Percentiles rank a stretch among this genome's conserved stretches.
Conservation (phyloP, 139 green algal genomes). For the Medakamo hakoo region DNA sequence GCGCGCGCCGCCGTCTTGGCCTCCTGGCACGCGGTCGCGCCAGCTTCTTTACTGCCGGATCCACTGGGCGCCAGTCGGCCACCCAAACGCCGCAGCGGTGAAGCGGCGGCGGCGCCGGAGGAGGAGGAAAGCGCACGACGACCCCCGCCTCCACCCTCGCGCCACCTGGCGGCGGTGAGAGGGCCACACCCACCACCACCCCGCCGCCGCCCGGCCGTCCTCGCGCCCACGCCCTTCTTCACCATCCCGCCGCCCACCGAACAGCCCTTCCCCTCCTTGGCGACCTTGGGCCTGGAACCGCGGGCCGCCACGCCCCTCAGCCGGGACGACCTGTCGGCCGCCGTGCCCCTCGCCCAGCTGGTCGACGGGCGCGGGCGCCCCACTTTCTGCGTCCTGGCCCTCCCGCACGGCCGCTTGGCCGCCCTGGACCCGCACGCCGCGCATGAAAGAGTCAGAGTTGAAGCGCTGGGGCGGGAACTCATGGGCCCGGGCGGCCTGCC, state of each 20-base stretch:
- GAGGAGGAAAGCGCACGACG: too few species aligned
- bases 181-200: not conserved
- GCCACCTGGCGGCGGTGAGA: not conserved
- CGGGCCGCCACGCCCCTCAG: not conserved
- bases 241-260: not conserved
- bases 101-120: too few species aligned
- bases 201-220: too few species aligned
- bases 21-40: not conserved
- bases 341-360: not conserved
- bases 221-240: not conserved
- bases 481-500: not conserved
- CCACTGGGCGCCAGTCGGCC: not conserved
- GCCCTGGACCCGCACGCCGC: not conserved
- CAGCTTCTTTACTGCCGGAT: not conserved
- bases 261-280: not conserved
- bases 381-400: not conserved
- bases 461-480: not conserved
- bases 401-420: not conserved
- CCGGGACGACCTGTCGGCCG: not conserved
- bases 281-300: not conserved
- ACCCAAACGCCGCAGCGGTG: too few species aligned
- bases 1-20: not conserved
- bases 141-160: too few species aligned
- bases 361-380: not conserved
- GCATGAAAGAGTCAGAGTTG: not conserved